phyloP scores from a whole-genome alignment of 768 basidiomycete genomes.

The Lentinula guzmanii region DNA sequence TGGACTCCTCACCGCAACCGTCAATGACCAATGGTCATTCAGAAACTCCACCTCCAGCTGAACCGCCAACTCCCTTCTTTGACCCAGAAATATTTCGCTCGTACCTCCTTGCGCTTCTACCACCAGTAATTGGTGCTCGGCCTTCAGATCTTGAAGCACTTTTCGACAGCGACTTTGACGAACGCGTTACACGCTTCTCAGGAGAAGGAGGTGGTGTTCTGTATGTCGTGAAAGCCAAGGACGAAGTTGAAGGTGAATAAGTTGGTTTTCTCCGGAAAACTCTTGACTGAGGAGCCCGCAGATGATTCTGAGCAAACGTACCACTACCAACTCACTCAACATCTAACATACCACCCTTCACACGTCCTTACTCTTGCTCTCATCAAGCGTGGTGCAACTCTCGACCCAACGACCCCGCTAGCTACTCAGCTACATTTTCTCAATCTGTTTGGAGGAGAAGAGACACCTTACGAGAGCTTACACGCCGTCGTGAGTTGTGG shows the following conservation, averaged over 20 bases:
- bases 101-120: constrained; percentile 69
- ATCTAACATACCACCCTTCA: constrained; percentile 74
- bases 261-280: neutral
- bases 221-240: constrained; percentile 76
- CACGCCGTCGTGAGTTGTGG: constrained; percentile 93
- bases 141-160: constrained; percentile 60
- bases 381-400: constrained; percentile 83
- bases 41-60: constrained; percentile 20
- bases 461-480: constrained; percentile 91
- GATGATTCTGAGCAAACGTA: constrained; percentile 64
- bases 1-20: neutral
- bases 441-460: constrained; percentile 84
- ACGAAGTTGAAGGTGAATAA: constrained; percentile 63
- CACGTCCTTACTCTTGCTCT: constrained; percentile 86
- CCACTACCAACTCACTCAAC: constrained; percentile 61
- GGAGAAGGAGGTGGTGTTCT: constrained; percentile 70
- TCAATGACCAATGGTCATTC: constrained; percentile 9
- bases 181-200: constrained; percentile 71
- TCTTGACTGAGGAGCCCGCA: constrained; percentile 18
- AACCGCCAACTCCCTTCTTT: constrained; percentile 40
- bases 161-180: constrained; percentile 64
- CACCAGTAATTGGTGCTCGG: constrained; percentile 74
- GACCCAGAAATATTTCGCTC: constrained; percentile 65
- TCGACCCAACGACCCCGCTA: constrained; percentile 78
- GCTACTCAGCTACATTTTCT: constrained; percentile 86